These are phyloP conservation scores for Wallacemonas sp. DNA, from an alignment of 208 protist genomes.

Conservation along the genomic window DNA sequence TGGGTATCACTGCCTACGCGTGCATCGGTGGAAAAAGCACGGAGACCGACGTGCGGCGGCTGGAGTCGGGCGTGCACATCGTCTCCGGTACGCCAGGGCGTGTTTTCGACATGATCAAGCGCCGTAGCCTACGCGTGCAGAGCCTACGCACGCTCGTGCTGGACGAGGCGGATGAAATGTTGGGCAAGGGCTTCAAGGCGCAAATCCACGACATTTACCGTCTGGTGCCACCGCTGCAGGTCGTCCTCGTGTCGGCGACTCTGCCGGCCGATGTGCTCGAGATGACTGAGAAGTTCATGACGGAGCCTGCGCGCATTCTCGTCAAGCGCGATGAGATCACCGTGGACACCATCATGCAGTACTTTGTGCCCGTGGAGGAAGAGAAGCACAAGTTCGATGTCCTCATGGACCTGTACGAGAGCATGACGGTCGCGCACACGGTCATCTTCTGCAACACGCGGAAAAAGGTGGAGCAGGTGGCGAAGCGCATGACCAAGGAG, in stretches of 20 bases:
- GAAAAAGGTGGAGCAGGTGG: conserved; percentile 98
- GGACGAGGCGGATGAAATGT: conserved; percentile 99
- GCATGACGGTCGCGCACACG: conserved; percentile 97
- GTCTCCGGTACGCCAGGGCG: conserved; percentile 98
- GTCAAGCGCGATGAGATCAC: conserved; percentile 99
- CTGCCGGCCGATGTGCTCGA: conserved; percentile 91
- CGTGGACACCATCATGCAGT: conserved; percentile 98
- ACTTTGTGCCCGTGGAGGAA: conserved; percentile 97
- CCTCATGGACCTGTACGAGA: conserved; percentile 99
- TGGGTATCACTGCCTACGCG: conserved; percentile 87
- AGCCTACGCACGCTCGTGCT: conserved; percentile 95
- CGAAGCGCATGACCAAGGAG: conserved; percentile 94
- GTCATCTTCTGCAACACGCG: conserved; percentile 99
- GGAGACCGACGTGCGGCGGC: conserved; percentile 90
- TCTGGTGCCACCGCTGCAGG: conserved; percentile 90
- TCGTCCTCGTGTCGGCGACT: conserved; percentile 90
- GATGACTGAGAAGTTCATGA: conserved; percentile 98
- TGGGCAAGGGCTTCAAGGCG: conserved; percentile 98
- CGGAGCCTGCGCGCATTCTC: conserved; percentile 97
- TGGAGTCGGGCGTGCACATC: conserved; percentile 93
- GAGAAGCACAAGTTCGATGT: conserved; percentile 99
- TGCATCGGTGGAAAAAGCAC: conserved; percentile 93
- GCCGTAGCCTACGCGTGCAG: conserved; percentile 76
- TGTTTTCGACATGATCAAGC: conserved; percentile 97
- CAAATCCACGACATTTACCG: conserved; percentile 99